A percentile compares a stretch with the other conserved stretches of the same genome.
Conservation (phyloP, 352 stramenopile species). For the Thalassiosira allenii region DNA sequence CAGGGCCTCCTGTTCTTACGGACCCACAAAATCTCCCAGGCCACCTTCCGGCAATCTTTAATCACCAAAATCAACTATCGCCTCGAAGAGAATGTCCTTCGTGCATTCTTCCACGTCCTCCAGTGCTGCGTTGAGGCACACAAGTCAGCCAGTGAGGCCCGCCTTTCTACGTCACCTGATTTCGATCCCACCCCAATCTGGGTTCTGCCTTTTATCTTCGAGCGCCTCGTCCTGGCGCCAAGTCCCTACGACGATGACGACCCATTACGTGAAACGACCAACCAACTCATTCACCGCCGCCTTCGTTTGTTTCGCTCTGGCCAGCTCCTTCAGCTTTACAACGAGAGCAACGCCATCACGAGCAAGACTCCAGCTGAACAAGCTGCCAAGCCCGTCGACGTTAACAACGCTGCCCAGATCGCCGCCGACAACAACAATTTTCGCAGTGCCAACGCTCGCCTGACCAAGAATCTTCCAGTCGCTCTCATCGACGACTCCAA, state of each 20-base stretch:
- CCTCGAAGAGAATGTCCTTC: not conserved
- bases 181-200: not conserved
- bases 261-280: not conserved
- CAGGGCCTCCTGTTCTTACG: not conserved
- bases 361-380: not conserved
- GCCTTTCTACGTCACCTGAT: not conserved
- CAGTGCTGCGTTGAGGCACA: not conserved
- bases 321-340: not conserved
- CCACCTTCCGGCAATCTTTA: constrained; percentile 5
- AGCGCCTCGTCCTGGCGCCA: constrained; percentile 6
- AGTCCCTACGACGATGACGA: not conserved
- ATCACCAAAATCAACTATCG: not conserved
- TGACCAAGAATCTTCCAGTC: constrained; percentile 17
- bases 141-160: not conserved
- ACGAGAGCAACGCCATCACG: not conserved
- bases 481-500: constrained; percentile 6
- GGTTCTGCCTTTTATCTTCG: not conserved
- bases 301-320: constrained; percentile 4
- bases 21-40: not conserved
- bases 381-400: not conserved
- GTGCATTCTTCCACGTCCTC: not conserved
- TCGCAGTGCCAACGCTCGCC: constrained; percentile 19
- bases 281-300: not conserved
- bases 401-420: constrained; percentile 12
- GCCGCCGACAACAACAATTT: constrained; percentile 44